phyloP scores from a whole-genome alignment of 306 rosid genomes.

The Delonix regia region DNA sequence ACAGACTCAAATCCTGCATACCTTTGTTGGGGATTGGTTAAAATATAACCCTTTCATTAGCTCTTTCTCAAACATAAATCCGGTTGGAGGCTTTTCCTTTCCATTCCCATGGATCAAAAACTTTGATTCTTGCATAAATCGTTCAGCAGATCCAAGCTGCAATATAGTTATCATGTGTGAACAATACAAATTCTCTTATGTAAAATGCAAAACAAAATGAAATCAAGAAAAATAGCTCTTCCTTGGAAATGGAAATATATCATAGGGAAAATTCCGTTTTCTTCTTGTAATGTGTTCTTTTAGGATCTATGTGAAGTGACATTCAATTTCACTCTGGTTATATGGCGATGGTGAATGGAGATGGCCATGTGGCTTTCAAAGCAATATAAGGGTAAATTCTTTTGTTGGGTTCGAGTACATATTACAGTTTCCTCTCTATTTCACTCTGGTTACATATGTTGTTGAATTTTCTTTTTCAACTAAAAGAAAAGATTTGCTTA shows the following conservation, averaged over 20 bases:
- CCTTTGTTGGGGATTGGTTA: constrained; percentile 90
- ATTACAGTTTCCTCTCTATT: too few relatives aligned
- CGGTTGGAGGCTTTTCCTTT: constrained; percentile 84
- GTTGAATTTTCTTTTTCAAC: neutral
- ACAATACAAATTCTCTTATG: constrained; percentile 8
- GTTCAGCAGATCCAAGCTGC: constrained; percentile 92
- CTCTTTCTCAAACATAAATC: constrained; percentile 99
- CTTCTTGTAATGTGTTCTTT: neutral
- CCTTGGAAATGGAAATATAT: neutral
- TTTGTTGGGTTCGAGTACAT: neutral
- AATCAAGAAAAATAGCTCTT: constrained; percentile 13
- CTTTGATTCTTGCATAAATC: constrained; percentile 82
- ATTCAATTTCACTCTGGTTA: neutral
- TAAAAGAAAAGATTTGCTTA: neutral
- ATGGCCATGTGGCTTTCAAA: neutral
- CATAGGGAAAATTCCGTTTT: constrained; percentile 20
- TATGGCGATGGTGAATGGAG: neutral
- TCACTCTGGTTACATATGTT: neutral
- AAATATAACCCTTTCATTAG: constrained; percentile 94
- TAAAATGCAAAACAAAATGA: constrained; percentile 25
- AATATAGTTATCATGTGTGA: constrained; percentile 34
- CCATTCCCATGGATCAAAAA: constrained; percentile 89
- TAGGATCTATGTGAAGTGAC: constrained; percentile 11
- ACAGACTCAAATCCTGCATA: constrained; percentile 39
- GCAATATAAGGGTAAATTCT: neutral